Evolutionary conservation across 768 basidiomycete species (phyloP).

Genomic region (Symmetrospora coprosmae): DNA sequence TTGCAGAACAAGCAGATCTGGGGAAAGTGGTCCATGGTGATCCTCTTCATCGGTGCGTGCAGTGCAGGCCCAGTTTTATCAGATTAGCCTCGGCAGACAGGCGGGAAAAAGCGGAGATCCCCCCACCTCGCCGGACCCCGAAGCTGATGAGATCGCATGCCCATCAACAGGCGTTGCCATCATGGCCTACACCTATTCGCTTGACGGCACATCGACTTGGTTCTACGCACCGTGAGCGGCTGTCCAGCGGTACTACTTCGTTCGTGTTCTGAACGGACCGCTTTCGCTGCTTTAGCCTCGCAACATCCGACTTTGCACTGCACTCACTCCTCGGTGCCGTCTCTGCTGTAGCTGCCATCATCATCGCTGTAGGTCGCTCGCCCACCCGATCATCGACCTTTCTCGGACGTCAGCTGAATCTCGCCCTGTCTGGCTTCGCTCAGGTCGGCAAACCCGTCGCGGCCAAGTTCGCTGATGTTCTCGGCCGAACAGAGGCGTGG

Average conservation of each 20-base stretch:
- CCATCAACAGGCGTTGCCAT: slow-evolving; percentile 13
- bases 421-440: background rate
- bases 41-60: slow-evolving; percentile 15
- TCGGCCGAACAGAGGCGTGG: slow-evolving; percentile 54
- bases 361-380: slow-evolving; percentile 23
- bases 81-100: too few relatives aligned
- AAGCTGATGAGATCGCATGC: background rate
- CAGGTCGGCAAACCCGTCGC: slow-evolving; percentile 51
- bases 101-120: too few relatives aligned
- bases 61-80: background rate
- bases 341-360: slow-evolving; percentile 32
- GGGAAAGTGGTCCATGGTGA: slow-evolving; percentile 2
- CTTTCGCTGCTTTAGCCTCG: slow-evolving; percentile 36
- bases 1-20: slow-evolving; percentile 3
- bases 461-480: slow-evolving; percentile 58
- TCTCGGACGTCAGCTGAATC: slow-evolving; percentile 35
- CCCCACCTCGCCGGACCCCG: too few relatives aligned
- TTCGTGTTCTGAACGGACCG: background rate
- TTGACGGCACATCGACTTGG: slow-evolving; percentile 17
- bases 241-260: background rate
- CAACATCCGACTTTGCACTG: slow-evolving; percentile 45
- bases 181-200: slow-evolving; percentile 22
- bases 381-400: too few relatives aligned
- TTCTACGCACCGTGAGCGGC: slow-evolving; percentile 8
- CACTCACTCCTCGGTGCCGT: slow-evolving; percentile 50